These are phyloP conservation scores for Cylindrotheca closterium DNA, from an alignment of 108 stramenopile genomes.

Conservation along the genomic window DNA sequence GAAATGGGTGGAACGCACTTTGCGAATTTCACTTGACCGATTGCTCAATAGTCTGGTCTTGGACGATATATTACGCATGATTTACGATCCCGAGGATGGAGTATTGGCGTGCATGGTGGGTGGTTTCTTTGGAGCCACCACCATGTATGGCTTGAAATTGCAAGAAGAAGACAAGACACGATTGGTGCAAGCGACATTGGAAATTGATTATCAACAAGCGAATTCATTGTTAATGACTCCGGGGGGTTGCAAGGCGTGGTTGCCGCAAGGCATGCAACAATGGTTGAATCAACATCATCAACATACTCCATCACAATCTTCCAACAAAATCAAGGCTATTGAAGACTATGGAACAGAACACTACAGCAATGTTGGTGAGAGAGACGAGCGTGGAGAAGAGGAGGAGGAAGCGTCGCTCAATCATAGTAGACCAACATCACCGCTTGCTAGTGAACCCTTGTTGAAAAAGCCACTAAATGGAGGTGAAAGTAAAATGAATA, in stretches of 20 bases:
- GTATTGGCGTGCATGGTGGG: conserved; percentile 20
- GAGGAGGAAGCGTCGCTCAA: neutral
- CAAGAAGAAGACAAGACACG: conserved; percentile 23
- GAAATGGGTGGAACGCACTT: neutral
- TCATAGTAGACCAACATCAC: neutral
- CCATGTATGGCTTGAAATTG: conserved; percentile 48
- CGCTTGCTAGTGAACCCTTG: neutral
- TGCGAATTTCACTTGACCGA: neutral
- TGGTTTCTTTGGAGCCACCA: conserved; percentile 33
- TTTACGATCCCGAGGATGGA: conserved; percentile 42
- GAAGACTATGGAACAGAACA: neutral
- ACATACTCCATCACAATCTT: neutral
- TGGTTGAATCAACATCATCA: conserved; percentile 26
- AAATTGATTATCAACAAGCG: conserved; percentile 2
- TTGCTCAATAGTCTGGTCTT: conserved; percentile 36
- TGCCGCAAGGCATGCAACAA: conserved; percentile 25
- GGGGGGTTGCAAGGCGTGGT: conserved; percentile 32
- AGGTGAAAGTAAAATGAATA: too few relatives aligned
- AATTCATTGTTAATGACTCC: conserved; percentile 22
- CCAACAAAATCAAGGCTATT: neutral
- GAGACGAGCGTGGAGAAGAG: neutral
- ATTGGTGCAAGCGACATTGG: conserved; percentile 31
- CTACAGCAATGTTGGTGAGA: neutral
- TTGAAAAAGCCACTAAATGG: too few relatives aligned
- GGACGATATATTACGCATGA: conserved; percentile 41